Percentiles rank a stretch among this genome's conserved stretches.
These are phyloP conservation scores for Linnemannia elongata DNA, from an alignment of 192 early-diverging fungal species.

Conservation along the genomic window DNA sequence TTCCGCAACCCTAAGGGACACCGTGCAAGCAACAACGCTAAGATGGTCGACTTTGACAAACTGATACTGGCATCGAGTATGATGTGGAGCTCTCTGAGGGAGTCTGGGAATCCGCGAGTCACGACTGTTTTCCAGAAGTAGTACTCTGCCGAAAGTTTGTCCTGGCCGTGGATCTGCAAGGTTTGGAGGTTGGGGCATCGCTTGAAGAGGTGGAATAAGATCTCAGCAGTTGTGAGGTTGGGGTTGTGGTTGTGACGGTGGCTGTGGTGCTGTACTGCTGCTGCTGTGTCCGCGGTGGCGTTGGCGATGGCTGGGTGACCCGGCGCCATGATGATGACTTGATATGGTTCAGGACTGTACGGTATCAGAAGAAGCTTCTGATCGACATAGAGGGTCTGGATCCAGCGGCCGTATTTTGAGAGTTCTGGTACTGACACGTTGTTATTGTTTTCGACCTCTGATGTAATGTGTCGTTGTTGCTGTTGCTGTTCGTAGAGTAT, in stretches of 20 bases:
- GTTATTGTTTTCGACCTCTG: too few relatives aligned
- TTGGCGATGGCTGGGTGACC: background rate
- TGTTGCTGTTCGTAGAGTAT: too few relatives aligned
- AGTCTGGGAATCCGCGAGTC: background rate
- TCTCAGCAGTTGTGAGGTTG: background rate
- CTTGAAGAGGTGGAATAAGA: background rate
- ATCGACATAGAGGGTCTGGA: background rate
- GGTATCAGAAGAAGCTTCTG: too few relatives aligned
- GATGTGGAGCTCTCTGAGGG: background rate
- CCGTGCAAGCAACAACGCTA: too few relatives aligned
- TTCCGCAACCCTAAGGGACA: too few relatives aligned
- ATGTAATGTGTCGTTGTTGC: too few relatives aligned
- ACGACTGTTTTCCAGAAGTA: background rate
- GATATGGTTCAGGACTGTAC: too few relatives aligned
- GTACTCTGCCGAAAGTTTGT: background rate
- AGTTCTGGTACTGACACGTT: too few relatives aligned
- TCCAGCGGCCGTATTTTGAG: slow-evolving; percentile 3
- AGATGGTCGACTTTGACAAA: too few relatives aligned
- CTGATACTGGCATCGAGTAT: too few relatives aligned
- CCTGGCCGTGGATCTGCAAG: background rate
- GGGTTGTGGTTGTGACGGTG: background rate
- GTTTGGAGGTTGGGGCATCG: background rate
- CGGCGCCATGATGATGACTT: background rate
- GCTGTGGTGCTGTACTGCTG: background rate
- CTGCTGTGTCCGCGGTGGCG: background rate